phyloP scores from a whole-genome alignment of 2,329 filamentous ascomycete genomes.

The Metarhizium anisopliae region DNA sequence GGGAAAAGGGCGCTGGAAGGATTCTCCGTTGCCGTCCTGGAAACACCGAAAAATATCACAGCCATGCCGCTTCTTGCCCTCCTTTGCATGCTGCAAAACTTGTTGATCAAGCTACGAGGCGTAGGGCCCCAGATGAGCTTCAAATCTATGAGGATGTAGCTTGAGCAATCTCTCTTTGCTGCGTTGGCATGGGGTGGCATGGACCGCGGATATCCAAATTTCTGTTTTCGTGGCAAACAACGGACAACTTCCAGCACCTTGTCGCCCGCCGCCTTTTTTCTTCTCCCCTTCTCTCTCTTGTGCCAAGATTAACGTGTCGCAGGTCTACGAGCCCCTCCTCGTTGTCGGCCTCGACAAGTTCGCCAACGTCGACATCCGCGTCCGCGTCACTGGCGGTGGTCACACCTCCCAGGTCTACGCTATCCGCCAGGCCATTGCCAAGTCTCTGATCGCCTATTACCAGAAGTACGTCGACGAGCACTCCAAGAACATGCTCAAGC shows the following conservation, averaged over 20 bases:
- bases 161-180: too few species aligned
- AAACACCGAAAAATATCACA: too few species aligned
- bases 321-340: conserved; percentile 98
- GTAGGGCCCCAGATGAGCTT: too few species aligned
- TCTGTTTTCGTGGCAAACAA: too few species aligned
- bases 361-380: conserved; percentile 91
- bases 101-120: too few species aligned
- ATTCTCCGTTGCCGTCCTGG: too few species aligned
- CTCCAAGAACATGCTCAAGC: conserved; percentile 99
- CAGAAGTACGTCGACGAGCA: conserved; percentile 99
- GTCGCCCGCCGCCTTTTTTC: neutral
- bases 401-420: conserved; percentile 97
- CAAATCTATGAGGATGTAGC: too few species aligned
- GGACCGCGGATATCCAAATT: too few species aligned
- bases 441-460: conserved; percentile 75
- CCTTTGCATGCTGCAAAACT: too few species aligned
- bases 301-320: neutral
- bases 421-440: conserved; percentile 97
- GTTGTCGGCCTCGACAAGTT: conserved; percentile 98
- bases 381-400: conserved; percentile 93
- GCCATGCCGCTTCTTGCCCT: neutral
- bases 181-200: too few species aligned
- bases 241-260: neutral
- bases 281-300: neutral
- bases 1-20: too few species aligned